Evolutionary conservation across 305 asterid genomes (phyloP), one percentile per base, ranked within the genome.

Genomic region (Ilex paraguariensis): DNA sequence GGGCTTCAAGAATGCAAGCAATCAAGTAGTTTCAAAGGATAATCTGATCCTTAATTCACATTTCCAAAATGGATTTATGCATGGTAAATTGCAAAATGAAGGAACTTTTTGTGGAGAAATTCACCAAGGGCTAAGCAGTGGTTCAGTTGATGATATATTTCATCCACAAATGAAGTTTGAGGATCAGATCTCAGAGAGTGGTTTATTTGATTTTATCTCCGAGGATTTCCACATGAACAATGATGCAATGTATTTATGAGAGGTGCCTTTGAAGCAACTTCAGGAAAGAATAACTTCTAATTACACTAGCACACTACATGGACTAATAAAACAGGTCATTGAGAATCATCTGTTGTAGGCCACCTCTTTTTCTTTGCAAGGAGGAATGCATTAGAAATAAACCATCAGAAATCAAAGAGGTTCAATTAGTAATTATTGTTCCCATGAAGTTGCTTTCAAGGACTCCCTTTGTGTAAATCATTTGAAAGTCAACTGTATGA

Each of bases 161-260:
- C 79, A 63, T 56, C 63, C 75, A 3, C 48, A 73, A 1, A 73
- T 79, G 64, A 71, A 70, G 62, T 82, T 84, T 50, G 84, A 78
- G 70, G 80, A 78, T 54, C 79, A 73, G 21, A 64, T 70, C 4
- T 66, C 70, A 10, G 86, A 64, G 52, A 62, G 61, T 49, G 82
- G 71, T 40, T 64, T 68, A 61, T 77, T 64, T 48, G 79, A 76
- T 49, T 82, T 84, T 49, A 53, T 69, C 68, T 68, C 76, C 0
- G 81, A 81, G 4, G 81, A 68, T 32, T 75, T 85, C 72, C 57
- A 64, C 73, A 60, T 80, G 36, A 56, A 44, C 33, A 68, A 67
- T 60, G 83, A 76, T 62, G 68, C 65, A 0, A 65, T 80, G 70
- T 82, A 66, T 52, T 30, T 80, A 57, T 77, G 75, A 74, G 66